A percentile compares a stretch with the other conserved stretches of the same genome.
Conservation (phyloP, 441 rosid genomes). For the Syzygium syzygioides region DNA sequence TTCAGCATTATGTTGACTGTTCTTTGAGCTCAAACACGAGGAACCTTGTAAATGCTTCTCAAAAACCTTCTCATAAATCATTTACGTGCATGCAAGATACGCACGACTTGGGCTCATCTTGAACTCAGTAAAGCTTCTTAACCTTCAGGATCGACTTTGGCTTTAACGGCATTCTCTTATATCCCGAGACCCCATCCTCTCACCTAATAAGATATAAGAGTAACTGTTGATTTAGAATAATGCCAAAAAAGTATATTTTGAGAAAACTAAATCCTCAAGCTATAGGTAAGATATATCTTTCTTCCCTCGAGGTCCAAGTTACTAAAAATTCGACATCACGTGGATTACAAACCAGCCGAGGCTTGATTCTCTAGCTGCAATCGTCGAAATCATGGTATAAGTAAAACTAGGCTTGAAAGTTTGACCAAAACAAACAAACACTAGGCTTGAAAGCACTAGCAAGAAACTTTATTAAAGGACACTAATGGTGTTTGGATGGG, state of each 20-base stretch:
- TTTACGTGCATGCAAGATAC: accelerated
- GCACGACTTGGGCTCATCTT: not conserved
- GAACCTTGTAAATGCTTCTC: not conserved
- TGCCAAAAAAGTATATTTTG: no score
- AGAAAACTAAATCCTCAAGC: not conserved
- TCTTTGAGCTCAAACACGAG: not conserved
- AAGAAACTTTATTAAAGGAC: no score
- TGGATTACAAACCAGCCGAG: not conserved
- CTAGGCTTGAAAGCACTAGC: no score
- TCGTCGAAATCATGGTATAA: no score
- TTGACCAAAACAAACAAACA: no score
- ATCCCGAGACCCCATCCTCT: not conserved
- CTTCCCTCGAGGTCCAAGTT: not conserved
- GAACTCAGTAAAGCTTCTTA: not conserved
- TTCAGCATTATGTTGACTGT: not conserved
- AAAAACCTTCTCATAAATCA: not conserved
- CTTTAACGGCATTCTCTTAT: not conserved
- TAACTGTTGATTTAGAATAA: no score
- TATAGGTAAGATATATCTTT: not conserved
- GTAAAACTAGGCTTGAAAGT: no score
- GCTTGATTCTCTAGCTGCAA: not conserved
- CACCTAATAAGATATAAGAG: accelerated
- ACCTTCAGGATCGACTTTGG: not conserved
- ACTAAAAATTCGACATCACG: not conserved
- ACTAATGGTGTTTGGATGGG: no score